A percentile compares a stretch with the other conserved stretches of the same genome.
Evolutionary conservation across 1,284 basidiomycete species (phyloP).

Genomic region (Naganishia cerealis): DNA sequence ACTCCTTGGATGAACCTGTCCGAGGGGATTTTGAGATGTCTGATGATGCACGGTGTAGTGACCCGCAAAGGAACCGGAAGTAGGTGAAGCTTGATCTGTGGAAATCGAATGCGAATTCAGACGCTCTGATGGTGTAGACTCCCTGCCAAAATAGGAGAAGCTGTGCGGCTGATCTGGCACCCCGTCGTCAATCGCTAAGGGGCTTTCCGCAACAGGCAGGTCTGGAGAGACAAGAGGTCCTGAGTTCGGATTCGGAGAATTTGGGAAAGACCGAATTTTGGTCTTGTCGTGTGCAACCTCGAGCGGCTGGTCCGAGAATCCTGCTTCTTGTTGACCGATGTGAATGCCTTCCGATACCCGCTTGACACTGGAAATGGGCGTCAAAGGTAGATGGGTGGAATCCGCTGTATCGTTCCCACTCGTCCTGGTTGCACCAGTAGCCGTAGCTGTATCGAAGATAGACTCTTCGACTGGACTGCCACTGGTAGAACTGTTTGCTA

Average conservation of each 20-base stretch:
- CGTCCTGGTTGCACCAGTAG: not conserved
- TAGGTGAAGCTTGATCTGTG: constrained; percentile 25
- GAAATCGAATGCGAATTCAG: constrained; percentile 27
- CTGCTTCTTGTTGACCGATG: not conserved
- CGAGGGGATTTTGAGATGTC: constrained; percentile 1
- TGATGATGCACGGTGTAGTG: constrained; percentile 18
- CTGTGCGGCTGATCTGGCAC: not conserved
- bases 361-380: constrained; percentile 9
- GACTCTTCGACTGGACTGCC: not conserved
- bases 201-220: not conserved
- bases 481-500: not conserved
- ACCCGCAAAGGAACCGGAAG: constrained; percentile 21
- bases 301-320: not conserved
- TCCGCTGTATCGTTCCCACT: not conserved
- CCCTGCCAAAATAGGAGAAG: constrained; percentile 16
- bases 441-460: not conserved
- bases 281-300: not conserved
- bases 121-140: constrained; percentile 24
- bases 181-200: constrained; percentile 3
- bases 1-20: not conserved
- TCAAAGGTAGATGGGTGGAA: constrained; percentile 14
- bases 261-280: not conserved
- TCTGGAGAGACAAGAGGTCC: not conserved
- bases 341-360: not conserved
- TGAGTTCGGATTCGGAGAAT: not conserved